Base-by-base conservation (phyloP, 805 yeast species). In the Starmerella apis region DNA sequence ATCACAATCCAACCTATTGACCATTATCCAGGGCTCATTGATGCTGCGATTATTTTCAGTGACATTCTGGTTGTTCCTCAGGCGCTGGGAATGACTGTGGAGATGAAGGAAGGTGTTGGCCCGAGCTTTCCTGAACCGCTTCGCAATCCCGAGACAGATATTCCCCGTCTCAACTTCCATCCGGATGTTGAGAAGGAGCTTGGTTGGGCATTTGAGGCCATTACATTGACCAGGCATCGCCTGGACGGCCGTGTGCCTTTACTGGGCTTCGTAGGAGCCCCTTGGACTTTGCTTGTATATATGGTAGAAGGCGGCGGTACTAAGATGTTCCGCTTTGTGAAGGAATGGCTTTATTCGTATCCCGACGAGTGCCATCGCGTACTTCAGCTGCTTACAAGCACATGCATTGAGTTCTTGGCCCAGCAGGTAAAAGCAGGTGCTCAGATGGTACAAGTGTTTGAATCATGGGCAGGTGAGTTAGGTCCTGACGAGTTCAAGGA, bases 231-330 rank as follows among this genome's bases (percentile, higher is more conserved):
- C n/a, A 77, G 98, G 67, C 73, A 73, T 56, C 86, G 84, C 62
- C 75, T 92, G 53, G 69, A 80, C 37, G 98, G 98, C 46, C 77
- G 94, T 61, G 96, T 88, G 11, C 98, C 98, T 25, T 71, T 92
- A 54, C 73, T 92, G 46, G 98, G 98, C 3, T 92, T 92, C 68
- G 84, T 87, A 58, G 98, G 98, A 48, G 96, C 95, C 8, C 98
- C 98, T 50, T 92, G 96, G 96, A 92, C 98, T 11, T 70, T 92
- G 53, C 73, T 92, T 71, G 95, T 88, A 32, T 92, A 92, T 70
- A 92, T 92, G 96, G 80, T 87, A 53, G 98, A 92, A 68, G 98
- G 98, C 47, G 95, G 94, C 58, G 95, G 96, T 16, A 81, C 96
- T 6, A 84, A 84, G 63, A 73, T 90, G 73, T 92, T 85, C 71